Evolutionary conservation across 495 filamentous ascomycete genomes (phyloP).

Genomic region (Penicillium paxilli): DNA sequence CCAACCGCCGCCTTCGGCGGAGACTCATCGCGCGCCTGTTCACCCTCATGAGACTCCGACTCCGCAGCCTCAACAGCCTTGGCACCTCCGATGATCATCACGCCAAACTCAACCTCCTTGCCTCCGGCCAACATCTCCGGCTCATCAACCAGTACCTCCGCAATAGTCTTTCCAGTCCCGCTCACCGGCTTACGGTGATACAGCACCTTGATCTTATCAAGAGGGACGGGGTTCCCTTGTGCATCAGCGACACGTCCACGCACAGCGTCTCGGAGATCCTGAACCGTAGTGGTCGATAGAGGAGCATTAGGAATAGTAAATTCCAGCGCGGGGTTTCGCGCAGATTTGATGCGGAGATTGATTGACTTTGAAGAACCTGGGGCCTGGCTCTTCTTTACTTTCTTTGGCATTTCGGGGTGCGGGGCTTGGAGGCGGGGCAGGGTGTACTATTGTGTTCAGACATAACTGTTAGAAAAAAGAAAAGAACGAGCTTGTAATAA

Average conservation of each 20-base stretch:
- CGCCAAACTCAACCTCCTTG: constrained; percentile 64
- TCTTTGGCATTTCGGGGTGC: constrained; percentile 53
- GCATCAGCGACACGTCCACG: constrained; percentile 43
- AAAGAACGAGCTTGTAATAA: background rate
- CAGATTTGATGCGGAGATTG: constrained; percentile 67
- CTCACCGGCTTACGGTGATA: constrained; percentile 77
- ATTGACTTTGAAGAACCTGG: constrained; percentile 51
- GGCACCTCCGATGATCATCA: constrained; percentile 81
- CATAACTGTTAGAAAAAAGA: background rate
- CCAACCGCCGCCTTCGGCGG: constrained; percentile 51
- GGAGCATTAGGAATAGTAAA: constrained; percentile 58
- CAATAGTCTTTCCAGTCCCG: constrained; percentile 57
- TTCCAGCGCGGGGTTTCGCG: constrained; percentile 69
- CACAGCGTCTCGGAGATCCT: constrained; percentile 70
- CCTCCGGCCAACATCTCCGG: constrained; percentile 36
- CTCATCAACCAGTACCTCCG: constrained; percentile 49
- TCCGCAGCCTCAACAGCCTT: constrained; percentile 27
- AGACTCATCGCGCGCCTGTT: constrained; percentile 29
- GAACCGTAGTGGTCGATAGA: constrained; percentile 63
- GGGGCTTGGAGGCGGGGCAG: constrained; percentile 47
- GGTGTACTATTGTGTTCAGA: constrained; percentile 32
- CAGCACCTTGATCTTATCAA: constrained; percentile 79
- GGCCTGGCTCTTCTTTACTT: constrained; percentile 37
- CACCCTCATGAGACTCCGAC: constrained; percentile 30
- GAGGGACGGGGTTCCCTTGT: constrained; percentile 30